Evolutionary conservation across 106 monocot species (phyloP), one percentile per base, ranked within the genome.

Genomic region (Dendrobium nobile): DNA sequence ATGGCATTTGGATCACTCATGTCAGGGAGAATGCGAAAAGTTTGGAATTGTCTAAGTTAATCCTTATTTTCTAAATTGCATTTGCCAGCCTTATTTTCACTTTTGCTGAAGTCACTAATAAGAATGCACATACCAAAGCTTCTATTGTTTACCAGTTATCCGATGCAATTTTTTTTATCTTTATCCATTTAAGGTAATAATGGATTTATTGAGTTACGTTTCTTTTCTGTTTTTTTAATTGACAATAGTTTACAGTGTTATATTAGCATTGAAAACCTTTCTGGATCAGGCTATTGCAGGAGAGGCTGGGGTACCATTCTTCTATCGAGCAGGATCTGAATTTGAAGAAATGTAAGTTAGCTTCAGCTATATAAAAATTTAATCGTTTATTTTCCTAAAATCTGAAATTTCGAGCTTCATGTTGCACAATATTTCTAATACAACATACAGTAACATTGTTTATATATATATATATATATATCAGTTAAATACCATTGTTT

Each of bases 311-410:
- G 97, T 98, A 73, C 97, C 97, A 22, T 98, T 98, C 79, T 98
- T 98, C 85, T 98, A 95, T 75, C 90, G 94, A 88, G 97, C 97
- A 83, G 97, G 97, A 77, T 98, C 97, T 82, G 97, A 98, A 84
- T 95, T 98, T 87, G 97, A 98, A 84, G 97, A 98, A 91, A 98
- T 98, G 97, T 98, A 89, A 86, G 97, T 65, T 81, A 68, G 22
- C 43, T 28, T 42, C 76, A 26, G 24, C 45, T 76, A 26, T 76
- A 26, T 28, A 76, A 48, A 42, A 41, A 27, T 68, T 68, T 27
- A 27, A 2, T 64, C 2, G 27, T 31, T 27, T 28, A 19, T 16
- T 7, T 42, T 18, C 0, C 44, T 74, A 22, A 74, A 74, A 74
- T 15, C 22, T 76, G 40, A 51, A 76, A 26, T 76, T 24, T n/a